These are phyloP conservation scores for Aegilops umbellulata DNA, from an alignment of 176 grass and related monocot genomes.

Conservation along the genomic window DNA sequence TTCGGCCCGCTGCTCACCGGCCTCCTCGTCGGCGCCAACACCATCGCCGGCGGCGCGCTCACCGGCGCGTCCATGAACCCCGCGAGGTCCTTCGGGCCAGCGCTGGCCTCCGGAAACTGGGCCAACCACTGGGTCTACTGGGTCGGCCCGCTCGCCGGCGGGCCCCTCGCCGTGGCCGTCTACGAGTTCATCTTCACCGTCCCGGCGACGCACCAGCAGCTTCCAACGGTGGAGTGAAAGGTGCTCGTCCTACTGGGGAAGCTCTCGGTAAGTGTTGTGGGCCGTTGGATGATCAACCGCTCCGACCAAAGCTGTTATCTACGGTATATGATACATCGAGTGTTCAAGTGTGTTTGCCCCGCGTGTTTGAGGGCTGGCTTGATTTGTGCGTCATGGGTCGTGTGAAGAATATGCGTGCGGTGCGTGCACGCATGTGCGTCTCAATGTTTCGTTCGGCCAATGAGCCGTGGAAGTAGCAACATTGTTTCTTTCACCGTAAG, in stretches of 20 bases:
- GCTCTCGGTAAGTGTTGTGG: neutral
- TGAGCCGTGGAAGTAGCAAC: neutral
- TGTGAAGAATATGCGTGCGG: neutral
- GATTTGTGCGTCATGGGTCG: neutral
- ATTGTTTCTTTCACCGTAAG: neutral
- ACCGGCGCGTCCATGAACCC: constrained; percentile 97
- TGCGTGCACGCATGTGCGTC: constrained; percentile 4
- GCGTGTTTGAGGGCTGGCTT: neutral
- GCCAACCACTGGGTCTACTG: constrained; percentile 94
- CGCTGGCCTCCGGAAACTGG: constrained; percentile 59
- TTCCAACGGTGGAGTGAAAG: constrained; percentile 41
- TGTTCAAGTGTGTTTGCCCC: neutral
- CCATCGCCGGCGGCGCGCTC: constrained; percentile 67
- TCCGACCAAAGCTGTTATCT: neutral
- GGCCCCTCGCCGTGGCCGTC: constrained; percentile 51
- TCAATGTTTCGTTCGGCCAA: neutral
- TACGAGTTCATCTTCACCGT: constrained; percentile 64
- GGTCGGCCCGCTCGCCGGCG: constrained; percentile 75
- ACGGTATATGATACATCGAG: neutral
- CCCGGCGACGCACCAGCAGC: constrained; percentile 33
- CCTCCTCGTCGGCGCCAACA: constrained; percentile 80
- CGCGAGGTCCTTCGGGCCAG: constrained; percentile 75
- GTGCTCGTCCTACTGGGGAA: too few species aligned
- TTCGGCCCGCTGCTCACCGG: constrained; percentile 65
- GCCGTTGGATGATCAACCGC: constrained; percentile 14